Conservation (phyloP, 2,329 filamentous ascomycete species). For the Fusarium pininemorale region DNA sequence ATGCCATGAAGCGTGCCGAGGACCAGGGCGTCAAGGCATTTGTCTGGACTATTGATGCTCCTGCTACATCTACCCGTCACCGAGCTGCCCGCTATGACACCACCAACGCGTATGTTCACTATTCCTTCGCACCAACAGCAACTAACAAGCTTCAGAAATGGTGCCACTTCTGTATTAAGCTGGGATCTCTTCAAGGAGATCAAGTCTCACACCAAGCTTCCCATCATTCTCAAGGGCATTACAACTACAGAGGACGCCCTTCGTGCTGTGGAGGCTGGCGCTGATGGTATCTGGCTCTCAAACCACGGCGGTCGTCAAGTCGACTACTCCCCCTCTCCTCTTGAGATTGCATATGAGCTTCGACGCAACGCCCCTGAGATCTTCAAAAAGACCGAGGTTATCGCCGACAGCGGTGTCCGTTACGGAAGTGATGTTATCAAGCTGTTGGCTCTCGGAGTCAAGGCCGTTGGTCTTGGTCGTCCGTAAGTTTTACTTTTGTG, state of each 20-base stretch:
- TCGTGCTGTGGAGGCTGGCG: slow-evolving; percentile 45
- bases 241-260: slow-evolving; percentile 51
- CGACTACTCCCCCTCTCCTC: slow-evolving; percentile 44
- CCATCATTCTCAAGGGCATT: slow-evolving; percentile 51
- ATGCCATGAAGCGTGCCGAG: slow-evolving; percentile 46
- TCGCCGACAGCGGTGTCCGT: slow-evolving; percentile 51
- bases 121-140: accelerated
- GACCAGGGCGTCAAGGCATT: slow-evolving; percentile 49
- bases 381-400: slow-evolving; percentile 48
- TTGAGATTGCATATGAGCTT: slow-evolving; percentile 44
- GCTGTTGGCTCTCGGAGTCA: slow-evolving; percentile 51
- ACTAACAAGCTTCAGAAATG: slow-evolving; percentile 4
- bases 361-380: slow-evolving; percentile 50
- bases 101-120: slow-evolving; percentile 28
- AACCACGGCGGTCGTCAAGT: slow-evolving; percentile 56
- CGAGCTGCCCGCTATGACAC: slow-evolving; percentile 41
- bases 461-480: slow-evolving; percentile 55
- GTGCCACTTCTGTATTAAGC: slow-evolving; percentile 35
- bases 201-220: slow-evolving; percentile 46
- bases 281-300: slow-evolving; percentile 51
- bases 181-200: slow-evolving; percentile 45
- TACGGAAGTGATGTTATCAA: slow-evolving; percentile 53
- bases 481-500: slow-evolving; percentile 23
- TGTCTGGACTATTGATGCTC: slow-evolving; percentile 50
- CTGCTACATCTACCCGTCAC: slow-evolving; percentile 35